Evolutionary conservation across 331 rosid species (phyloP), one percentile per base, ranked within the genome.

Genomic region (Acacia concinna): DNA sequence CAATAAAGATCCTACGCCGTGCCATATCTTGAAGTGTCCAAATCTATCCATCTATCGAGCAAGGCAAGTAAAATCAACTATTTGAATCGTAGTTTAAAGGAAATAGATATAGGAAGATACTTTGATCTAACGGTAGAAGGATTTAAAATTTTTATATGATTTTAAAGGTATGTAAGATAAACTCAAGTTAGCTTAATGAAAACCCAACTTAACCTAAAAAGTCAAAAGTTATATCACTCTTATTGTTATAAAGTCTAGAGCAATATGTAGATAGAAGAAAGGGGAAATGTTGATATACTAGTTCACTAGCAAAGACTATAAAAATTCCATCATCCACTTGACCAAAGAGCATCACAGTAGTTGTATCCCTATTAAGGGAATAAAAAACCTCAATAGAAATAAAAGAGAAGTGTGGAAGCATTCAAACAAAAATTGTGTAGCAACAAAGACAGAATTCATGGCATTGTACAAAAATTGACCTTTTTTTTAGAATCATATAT

Each of bases 11-110:
- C 99, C 99, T 21, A 93, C 97, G 64, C 85, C 97, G 84, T 95
- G 99, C 97, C 99, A 95, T 86, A 92, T 80, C 86, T 95, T 92
- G 92, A 95, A 92, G 89, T 85, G 94, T 73, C 99, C 99, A 81
- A 92, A 95, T 73, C 96, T 84, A 84, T 95, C 99, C 84, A 95
- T 95, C 99, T 95, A 80, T 85, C 88, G 84, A 80, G 73, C 66
- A 76, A 84, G 80, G 70, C 10, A 27, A 81, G 60, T n/a, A n/a
- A n/a, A n/a, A n/a, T n/a, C n/a, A n/a, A n/a, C n/a, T 12, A 25
- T 73, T 68, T 73, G 43, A 28, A 57, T 72, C 40, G 46, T 18
- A 3, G 35, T 11, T 43, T 31, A 21, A n/a, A 11, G 52, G 31
- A 37, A 67, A 40, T 21, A 38, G 32, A 68, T 4, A 23, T 12